A percentile compares a stretch with the other conserved stretches of the same genome.
These are phyloP conservation scores for Coemansia sp. DNA, from an alignment of 192 early-diverging fungal species.

Conservation along the genomic window DNA sequence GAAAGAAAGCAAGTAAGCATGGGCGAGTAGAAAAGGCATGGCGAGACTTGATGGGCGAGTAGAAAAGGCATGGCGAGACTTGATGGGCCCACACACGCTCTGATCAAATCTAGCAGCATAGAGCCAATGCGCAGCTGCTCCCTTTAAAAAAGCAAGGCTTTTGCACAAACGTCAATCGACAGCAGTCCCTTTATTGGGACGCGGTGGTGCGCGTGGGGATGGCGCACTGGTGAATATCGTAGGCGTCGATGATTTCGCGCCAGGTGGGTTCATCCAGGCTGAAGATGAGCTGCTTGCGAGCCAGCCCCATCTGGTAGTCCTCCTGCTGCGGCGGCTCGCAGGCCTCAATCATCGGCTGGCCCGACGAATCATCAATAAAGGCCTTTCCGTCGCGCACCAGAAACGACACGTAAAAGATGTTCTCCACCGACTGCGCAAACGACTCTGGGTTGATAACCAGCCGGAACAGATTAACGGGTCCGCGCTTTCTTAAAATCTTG, in stretches of 20 bases:
- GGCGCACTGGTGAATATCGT: constrained; percentile 54
- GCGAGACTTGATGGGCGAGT: too few species aligned
- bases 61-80: too few species aligned
- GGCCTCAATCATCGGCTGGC: constrained; percentile 62
- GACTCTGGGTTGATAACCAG: constrained; percentile 88
- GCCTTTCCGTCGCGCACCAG: constrained; percentile 83
- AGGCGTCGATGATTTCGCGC: constrained; percentile 65
- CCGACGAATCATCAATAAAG: constrained; percentile 65
- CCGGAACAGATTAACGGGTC: constrained; percentile 72
- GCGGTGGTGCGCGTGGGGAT: constrained; percentile 63
- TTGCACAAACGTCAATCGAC: too few species aligned
- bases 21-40: too few species aligned
- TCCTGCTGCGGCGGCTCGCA: constrained; percentile 67
- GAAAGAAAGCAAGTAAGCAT: too few species aligned
- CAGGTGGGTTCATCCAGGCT: constrained; percentile 64
- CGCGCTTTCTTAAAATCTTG: constrained; percentile 54
- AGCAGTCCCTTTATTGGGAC: too few species aligned
- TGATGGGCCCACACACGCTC: too few species aligned
- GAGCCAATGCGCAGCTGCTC: too few species aligned
- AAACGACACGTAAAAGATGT: constrained; percentile 97
- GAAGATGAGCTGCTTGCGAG: constrained; percentile 78
- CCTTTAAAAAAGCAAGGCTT: too few species aligned
- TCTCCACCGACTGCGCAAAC: constrained; percentile 92
- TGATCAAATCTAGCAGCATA: too few species aligned
- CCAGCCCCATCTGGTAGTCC: constrained; percentile 60